Conservation (phyloP, 2,329 filamentous ascomycete genomes). For the Aspergillus quadricinctus region DNA sequence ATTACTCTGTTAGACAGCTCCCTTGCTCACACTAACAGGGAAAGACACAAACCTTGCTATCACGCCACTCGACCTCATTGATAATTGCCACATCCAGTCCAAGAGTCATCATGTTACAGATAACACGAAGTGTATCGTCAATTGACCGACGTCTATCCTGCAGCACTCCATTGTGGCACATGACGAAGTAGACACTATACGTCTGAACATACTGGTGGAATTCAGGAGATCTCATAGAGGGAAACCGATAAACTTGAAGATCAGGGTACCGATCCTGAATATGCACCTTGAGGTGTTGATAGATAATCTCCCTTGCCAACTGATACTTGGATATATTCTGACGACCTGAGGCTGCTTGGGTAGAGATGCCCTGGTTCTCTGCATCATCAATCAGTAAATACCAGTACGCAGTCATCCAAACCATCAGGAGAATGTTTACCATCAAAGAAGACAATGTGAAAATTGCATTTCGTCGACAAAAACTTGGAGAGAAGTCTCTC, state of each 20-base stretch:
- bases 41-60: slow-evolving; percentile 51
- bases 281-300: slow-evolving; percentile 55
- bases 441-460: slow-evolving; percentile 11
- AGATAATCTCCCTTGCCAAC: slow-evolving; percentile 58
- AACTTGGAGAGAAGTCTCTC: slow-evolving; percentile 8
- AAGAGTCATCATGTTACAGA: slow-evolving; percentile 49
- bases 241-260: slow-evolving; percentile 20
- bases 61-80: slow-evolving; percentile 57
- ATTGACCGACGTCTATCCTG: background rate
- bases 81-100: slow-evolving; percentile 59
- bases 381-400: background rate
- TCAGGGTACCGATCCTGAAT: slow-evolving; percentile 32
- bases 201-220: slow-evolving; percentile 54
- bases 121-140: slow-evolving; percentile 28
- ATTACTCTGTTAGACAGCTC: background rate
- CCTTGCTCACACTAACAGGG: background rate
- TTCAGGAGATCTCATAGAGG: slow-evolving; percentile 27
- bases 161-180: slow-evolving; percentile 58
- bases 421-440: background rate
- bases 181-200: slow-evolving; percentile 59
- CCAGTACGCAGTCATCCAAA: background rate
- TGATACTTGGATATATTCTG: slow-evolving; percentile 49
- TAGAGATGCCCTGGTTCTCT: slow-evolving; percentile 11
- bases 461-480: slow-evolving; percentile 5
- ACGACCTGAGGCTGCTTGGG: slow-evolving; percentile 20